Conservation (phyloP, 2,329 filamentous ascomycete species). For the Fusarium graminum region DNA sequence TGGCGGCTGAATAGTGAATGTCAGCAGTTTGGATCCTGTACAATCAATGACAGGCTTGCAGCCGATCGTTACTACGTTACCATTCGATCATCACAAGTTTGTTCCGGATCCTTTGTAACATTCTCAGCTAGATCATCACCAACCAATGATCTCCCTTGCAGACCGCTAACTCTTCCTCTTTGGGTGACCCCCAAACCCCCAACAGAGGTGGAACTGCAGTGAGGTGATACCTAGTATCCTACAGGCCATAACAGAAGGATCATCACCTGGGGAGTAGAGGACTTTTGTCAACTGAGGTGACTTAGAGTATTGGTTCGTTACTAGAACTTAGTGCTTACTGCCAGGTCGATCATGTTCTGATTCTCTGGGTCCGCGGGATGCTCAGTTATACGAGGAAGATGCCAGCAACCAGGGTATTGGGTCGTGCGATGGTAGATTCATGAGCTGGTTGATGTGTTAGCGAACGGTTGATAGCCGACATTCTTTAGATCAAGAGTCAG, state of each 20-base stretch:
- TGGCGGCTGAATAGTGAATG: neutral
- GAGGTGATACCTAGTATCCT: neutral
- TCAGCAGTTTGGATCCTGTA: neutral
- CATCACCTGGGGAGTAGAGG: neutral
- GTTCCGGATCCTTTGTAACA: neutral
- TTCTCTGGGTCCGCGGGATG: neutral
- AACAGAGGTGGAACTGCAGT: neutral
- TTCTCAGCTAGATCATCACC: neutral
- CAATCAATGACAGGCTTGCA: neutral
- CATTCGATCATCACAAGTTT: neutral
- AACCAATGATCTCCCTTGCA: constrained; percentile 23
- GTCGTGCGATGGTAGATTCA: neutral
- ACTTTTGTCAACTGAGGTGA: neutral
- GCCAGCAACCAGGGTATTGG: neutral
- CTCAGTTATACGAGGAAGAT: neutral
- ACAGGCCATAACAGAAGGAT: neutral
- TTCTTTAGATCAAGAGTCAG: neutral
- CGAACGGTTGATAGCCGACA: neutral
- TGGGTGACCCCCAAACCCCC: constrained; percentile 23
- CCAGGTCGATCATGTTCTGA: neutral
- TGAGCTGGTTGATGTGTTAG: neutral
- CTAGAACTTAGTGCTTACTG: neutral
- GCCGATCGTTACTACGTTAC: neutral
- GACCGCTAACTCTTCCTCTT: constrained; percentile 19
- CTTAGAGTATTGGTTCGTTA: neutral